Evolutionary conservation across 2,329 filamentous ascomycete species (phyloP).

Genomic region (Monilinia fructicola): DNA sequence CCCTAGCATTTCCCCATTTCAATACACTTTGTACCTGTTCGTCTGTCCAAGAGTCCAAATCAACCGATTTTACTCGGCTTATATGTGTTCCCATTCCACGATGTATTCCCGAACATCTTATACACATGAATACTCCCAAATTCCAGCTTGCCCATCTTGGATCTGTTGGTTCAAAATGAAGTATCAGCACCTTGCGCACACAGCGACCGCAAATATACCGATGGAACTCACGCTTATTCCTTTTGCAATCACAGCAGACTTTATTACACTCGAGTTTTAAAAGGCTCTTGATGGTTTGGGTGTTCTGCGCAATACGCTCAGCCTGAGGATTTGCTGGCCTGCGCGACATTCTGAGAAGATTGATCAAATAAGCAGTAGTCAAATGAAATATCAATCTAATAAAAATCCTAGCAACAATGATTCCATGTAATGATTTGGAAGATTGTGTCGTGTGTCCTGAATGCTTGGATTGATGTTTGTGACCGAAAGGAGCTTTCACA

Average conservation of each 20-base stretch:
- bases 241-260: constrained; percentile 96
- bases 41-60: constrained; percentile 97
- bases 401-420: constrained; percentile 1
- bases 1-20: constrained; percentile 92
- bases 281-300: constrained; percentile 88
- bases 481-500: constrained; percentile 1
- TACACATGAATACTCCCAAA: constrained; percentile 94
- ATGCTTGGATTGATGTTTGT: neutral
- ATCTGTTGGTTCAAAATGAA: constrained; percentile 54
- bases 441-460: constrained; percentile 14
- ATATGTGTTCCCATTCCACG: constrained; percentile 99
- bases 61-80: constrained; percentile 95
- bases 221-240: constrained; percentile 82
- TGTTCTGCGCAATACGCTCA: constrained; percentile 89
- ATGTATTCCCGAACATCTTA: constrained; percentile 97
- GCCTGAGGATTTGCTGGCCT: constrained; percentile 74
- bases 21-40: constrained; percentile 93
- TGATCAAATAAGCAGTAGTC: neutral
- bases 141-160: constrained; percentile 99
- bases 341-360: constrained; percentile 69
- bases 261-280: constrained; percentile 96
- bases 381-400: neutral
- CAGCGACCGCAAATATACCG: neutral
- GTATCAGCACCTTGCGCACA: neutral
- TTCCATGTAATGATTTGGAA: constrained; percentile 11